Conservation (phyloP, 495 filamentous ascomycete species). For the Neurospora sp. region DNA sequence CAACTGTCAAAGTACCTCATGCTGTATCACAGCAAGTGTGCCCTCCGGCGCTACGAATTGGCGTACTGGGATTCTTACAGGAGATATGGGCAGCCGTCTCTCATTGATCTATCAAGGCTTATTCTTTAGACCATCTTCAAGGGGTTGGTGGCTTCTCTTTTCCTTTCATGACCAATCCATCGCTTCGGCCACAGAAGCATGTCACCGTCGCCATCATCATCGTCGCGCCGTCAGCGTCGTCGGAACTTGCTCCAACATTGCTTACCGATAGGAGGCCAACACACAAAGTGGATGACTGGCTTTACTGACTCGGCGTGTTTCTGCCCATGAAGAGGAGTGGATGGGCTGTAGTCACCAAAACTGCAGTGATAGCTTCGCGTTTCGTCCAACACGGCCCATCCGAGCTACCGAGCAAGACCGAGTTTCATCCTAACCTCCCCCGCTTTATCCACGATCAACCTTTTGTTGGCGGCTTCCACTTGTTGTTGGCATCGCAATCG, state of each 20-base stretch:
- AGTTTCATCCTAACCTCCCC: not conserved
- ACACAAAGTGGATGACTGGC: not conserved
- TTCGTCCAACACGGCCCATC: not conserved
- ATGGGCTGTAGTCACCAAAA: not conserved
- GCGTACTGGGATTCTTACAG: not conserved
- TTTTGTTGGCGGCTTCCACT: not conserved
- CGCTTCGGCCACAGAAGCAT: not conserved
- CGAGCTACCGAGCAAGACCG: not conserved
- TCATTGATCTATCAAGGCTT: not conserved
- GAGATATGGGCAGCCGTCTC: not conserved
- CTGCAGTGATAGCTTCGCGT: not conserved
- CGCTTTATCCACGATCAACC: not conserved
- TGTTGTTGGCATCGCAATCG: not conserved
- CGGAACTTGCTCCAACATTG: not conserved
- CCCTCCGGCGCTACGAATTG: not conserved
- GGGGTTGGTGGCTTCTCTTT: not conserved
- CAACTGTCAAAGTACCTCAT: not conserved
- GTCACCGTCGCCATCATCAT: not conserved
- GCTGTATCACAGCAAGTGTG: not conserved
- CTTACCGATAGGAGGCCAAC: not conserved
- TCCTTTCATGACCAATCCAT: not conserved
- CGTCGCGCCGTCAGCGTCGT: not conserved
- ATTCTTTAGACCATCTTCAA: not conserved
- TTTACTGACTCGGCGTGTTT: not conserved
- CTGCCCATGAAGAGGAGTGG: not conserved